Conservation (phyloP, 495 filamentous ascomycete species). For the Penicillium desertorum region DNA sequence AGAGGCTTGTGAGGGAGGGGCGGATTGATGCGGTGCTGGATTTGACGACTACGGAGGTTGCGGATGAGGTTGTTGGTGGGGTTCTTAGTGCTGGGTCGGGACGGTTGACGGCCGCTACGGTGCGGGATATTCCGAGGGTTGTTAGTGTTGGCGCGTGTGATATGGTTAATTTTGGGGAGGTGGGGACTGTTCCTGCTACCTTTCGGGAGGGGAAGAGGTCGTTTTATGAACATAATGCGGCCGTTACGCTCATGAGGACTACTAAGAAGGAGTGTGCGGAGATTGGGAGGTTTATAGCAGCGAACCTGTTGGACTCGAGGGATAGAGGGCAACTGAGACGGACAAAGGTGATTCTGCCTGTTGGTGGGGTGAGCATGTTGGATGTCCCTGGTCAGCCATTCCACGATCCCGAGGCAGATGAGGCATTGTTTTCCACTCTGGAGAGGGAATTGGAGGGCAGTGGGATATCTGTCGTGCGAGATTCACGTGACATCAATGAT, state of each 20-base stretch:
- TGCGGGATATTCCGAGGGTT: constrained; percentile 57
- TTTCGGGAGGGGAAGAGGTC: constrained; percentile 30
- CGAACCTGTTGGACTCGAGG: constrained; percentile 38
- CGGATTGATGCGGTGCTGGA: constrained; percentile 63
- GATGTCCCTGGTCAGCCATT: constrained; percentile 38
- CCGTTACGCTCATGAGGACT: constrained; percentile 64
- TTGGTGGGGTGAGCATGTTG: constrained; percentile 51
- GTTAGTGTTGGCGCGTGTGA: constrained; percentile 65
- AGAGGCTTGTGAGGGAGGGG: constrained; percentile 54
- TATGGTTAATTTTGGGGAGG: constrained; percentile 67
- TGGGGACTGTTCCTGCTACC: constrained; percentile 53
- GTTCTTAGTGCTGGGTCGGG: constrained; percentile 55
- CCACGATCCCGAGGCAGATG: constrained; percentile 46
- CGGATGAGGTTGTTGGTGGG: constrained; percentile 61
- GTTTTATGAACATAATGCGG: constrained; percentile 64
- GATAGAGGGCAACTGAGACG: constrained; percentile 30
- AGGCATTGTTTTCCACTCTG: constrained; percentile 46
- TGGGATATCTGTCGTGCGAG: constrained; percentile 36
- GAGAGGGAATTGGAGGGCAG: constrained; percentile 38
- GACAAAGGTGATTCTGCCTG: constrained; percentile 58
- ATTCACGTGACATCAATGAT: constrained; percentile 48
- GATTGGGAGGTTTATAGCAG: constrained; percentile 53
- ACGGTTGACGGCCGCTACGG: constrained; percentile 54
- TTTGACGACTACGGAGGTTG: constrained; percentile 67
- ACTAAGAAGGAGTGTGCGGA: constrained; percentile 50